Conservation (phyloP, 345 rosid species). For the Gossypium thurberi region DNA sequence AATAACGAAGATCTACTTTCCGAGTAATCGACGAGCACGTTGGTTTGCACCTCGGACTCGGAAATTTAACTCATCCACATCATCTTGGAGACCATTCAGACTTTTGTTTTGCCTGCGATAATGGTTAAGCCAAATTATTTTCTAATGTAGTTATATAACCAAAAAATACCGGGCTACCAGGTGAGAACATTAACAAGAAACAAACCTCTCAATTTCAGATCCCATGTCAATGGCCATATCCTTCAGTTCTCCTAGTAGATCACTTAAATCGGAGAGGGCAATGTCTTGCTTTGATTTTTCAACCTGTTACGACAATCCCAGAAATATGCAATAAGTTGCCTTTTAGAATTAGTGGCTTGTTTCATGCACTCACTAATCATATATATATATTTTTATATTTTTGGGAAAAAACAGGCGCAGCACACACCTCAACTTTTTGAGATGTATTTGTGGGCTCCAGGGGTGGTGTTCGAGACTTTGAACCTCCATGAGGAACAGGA, state of each 20-base stretch:
- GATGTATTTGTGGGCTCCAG: slow-evolving; percentile 56
- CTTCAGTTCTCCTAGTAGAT: slow-evolving; percentile 67
- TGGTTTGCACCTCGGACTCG: slow-evolving; percentile 63
- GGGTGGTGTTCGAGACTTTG: slow-evolving; percentile 32
- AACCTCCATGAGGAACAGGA: slow-evolving; percentile 39
- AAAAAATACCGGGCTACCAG: neutral
- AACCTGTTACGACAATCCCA: slow-evolving; percentile 34
- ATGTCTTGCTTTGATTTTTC: slow-evolving; percentile 84
- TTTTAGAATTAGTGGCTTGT: neutral
- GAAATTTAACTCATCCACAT: slow-evolving; percentile 55
- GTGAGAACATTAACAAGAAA: neutral
- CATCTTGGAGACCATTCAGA: slow-evolving; percentile 53
- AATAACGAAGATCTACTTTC: too few relatives aligned
- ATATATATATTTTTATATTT: neutral
- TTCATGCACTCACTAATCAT: neutral
- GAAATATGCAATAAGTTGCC: neutral
- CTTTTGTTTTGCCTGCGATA: slow-evolving; percentile 59
- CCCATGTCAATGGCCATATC: slow-evolving; percentile 88
- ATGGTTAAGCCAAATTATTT: neutral
- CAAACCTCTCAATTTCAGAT: slow-evolving; percentile 66
- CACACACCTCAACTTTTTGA: slow-evolving; percentile 81
- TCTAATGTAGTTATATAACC: neutral
- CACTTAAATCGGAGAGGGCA: slow-evolving; percentile 58
- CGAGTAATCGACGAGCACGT: slow-evolving; percentile 41
- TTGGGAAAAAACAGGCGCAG: neutral